Conservation (phyloP, 140 eudicot species). For the Stevia rebaudiana region DNA sequence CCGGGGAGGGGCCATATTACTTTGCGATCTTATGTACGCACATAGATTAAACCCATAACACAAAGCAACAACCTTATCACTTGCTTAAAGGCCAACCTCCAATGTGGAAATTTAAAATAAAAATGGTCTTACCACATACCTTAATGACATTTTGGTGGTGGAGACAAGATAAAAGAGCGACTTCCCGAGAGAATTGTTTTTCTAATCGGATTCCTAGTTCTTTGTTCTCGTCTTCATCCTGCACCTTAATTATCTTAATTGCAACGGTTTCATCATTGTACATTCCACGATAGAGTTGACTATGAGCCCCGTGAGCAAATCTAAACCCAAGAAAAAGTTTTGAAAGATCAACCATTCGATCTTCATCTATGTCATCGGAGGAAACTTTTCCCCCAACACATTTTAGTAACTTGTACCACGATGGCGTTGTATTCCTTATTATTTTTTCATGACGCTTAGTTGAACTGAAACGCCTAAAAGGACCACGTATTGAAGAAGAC, state of each 20-base stretch:
- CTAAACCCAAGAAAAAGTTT: conserved; percentile 41
- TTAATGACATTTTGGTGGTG: conserved; percentile 45
- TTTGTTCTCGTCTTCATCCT: conserved; percentile 38
- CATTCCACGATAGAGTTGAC: conserved; percentile 44
- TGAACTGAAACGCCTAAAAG: not conserved
- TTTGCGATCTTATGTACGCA: too few species aligned
- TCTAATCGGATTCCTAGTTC: conserved; percentile 26
- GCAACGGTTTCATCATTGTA: conserved; percentile 49
- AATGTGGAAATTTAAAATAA: too few species aligned
- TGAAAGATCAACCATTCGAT: conserved; percentile 37
- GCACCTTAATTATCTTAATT: conserved; percentile 38
- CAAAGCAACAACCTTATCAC: too few species aligned
- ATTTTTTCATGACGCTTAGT: conserved; percentile 5
- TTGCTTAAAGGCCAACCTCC: too few species aligned
- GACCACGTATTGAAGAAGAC: conserved; percentile 21
- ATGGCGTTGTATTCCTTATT: conserved; percentile 12
- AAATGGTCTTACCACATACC: conserved; percentile 13
- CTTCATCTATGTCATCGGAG: conserved; percentile 18
- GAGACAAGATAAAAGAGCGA: conserved; percentile 37
- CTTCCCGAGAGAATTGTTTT: conserved; percentile 47
- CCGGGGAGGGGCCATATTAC: too few species aligned
- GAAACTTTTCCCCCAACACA: conserved; percentile 31
- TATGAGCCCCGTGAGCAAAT: conserved; percentile 54
- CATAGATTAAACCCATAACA: too few species aligned
- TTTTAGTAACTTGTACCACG: conserved; percentile 25